These are phyloP conservation scores for Neonothopanus nambi DNA, from an alignment of 1,284 basidiomycete genomes.

Conservation along the genomic window DNA sequence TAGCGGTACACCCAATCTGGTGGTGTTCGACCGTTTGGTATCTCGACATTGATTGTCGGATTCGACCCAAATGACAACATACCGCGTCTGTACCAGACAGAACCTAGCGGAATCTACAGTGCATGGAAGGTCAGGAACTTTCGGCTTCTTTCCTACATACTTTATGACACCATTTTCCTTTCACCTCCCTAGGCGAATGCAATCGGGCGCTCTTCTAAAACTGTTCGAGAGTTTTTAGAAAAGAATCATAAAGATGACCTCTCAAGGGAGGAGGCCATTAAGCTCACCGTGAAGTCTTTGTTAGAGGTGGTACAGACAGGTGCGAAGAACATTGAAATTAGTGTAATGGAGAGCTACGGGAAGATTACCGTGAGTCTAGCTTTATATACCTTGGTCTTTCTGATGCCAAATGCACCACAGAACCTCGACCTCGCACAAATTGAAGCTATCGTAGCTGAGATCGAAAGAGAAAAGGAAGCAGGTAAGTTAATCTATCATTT, in stretches of 20 bases:
- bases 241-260: slow-evolving; percentile 97
- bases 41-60: slow-evolving; percentile 95
- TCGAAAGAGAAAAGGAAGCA: slow-evolving; percentile 95
- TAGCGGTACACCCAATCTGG: slow-evolving; percentile 98
- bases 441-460: slow-evolving; percentile 86
- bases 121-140: slow-evolving; percentile 87
- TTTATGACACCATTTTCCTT: slow-evolving; percentile 4
- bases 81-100: slow-evolving; percentile 94
- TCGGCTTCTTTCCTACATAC: neutral
- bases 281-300: slow-evolving; percentile 93
- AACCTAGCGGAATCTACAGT: slow-evolving; percentile 97
- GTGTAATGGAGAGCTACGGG: slow-evolving; percentile 92
- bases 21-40: slow-evolving; percentile 97
- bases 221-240: slow-evolving; percentile 97
- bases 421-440: slow-evolving; percentile 86
- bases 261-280: slow-evolving; percentile 87
- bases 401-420: slow-evolving; percentile 39
- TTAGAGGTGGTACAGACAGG: slow-evolving; percentile 99
- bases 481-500: slow-evolving; percentile 45
- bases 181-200: slow-evolving; percentile 81
- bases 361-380: slow-evolving; percentile 75
- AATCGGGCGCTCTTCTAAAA: slow-evolving; percentile 97
- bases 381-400: neutral
- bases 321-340: slow-evolving; percentile 98
- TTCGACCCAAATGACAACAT: slow-evolving; percentile 92